These are phyloP conservation scores for Saturnispora zaruensis DNA, from an alignment of 805 yeast genomes.

Conservation along the genomic window DNA sequence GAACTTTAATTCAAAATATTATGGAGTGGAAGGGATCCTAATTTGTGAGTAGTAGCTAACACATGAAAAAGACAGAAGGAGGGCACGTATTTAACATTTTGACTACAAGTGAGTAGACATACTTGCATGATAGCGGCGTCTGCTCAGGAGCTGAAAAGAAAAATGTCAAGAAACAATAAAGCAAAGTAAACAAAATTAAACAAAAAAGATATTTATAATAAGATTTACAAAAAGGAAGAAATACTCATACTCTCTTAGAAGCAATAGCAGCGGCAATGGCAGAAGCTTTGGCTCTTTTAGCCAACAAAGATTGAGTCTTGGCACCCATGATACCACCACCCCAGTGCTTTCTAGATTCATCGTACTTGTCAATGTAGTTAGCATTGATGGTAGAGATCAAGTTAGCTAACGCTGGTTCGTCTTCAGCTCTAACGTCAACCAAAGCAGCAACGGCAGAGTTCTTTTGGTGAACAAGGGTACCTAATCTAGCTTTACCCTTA, in stretches of 20 bases:
- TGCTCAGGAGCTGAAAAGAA: too few species aligned
- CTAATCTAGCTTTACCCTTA: constrained; percentile 98
- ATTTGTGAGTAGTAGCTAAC: too few species aligned
- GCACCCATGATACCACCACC: constrained; percentile 99
- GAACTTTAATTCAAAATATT: too few species aligned
- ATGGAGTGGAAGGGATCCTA: too few species aligned
- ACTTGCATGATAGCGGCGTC: too few species aligned
- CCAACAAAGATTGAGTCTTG: constrained; percentile 81
- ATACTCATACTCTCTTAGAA: constrained; percentile 10
- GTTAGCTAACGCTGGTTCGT: constrained; percentile 89
- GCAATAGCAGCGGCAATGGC: constrained; percentile 58
- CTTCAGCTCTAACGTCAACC: constrained; percentile 91
- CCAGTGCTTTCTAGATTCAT: constrained; percentile 97
- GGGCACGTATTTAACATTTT: too few species aligned
- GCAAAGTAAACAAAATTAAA: neutral
- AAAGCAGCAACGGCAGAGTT: constrained; percentile 95
- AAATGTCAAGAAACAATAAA: neutral
- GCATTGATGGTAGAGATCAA: constrained; percentile 88
- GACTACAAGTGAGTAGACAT: too few species aligned
- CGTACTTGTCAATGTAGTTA: constrained; percentile 90
- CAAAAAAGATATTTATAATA: neutral
- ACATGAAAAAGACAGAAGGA: too few species aligned
- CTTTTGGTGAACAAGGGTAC: constrained; percentile 95
- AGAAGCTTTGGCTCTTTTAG: constrained; percentile 56
- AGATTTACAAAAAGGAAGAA: neutral